These are phyloP conservation scores for Punctularia strigosozonata DNA, from an alignment of 768 basidiomycete species.

Conservation along the genomic window DNA sequence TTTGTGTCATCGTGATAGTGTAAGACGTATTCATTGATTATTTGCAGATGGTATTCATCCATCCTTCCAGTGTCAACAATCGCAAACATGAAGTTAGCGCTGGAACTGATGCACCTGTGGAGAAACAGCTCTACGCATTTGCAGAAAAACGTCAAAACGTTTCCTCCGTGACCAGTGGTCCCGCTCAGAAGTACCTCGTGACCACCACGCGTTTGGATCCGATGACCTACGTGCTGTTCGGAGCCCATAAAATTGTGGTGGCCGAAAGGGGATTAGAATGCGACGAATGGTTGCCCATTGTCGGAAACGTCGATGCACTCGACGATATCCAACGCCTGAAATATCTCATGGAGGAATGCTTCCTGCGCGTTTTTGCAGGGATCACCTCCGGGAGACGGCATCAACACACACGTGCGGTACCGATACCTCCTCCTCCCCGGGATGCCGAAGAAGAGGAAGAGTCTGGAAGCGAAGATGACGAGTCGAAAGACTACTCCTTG, in stretches of 20 bases:
- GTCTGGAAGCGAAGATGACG: slow-evolving; percentile 44
- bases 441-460: slow-evolving; percentile 40
- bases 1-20: background rate
- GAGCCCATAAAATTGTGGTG: slow-evolving; percentile 67
- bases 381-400: slow-evolving; percentile 39
- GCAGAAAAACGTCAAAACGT: slow-evolving; percentile 77
- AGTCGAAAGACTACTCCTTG: slow-evolving; percentile 37
- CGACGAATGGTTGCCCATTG: slow-evolving; percentile 83
- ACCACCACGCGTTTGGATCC: slow-evolving; percentile 80
- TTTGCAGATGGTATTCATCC: slow-evolving; percentile 59
- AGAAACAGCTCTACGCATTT: slow-evolving; percentile 75
- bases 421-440: slow-evolving; percentile 24
- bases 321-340: slow-evolving; percentile 82
- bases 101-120: slow-evolving; percentile 21
- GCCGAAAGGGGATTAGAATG: slow-evolving; percentile 69
- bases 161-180: slow-evolving; percentile 24
- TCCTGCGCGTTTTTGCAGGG: slow-evolving; percentile 87
- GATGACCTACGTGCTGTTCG: slow-evolving; percentile 84
- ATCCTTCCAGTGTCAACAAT: slow-evolving; percentile 79
- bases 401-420: slow-evolving; percentile 15
- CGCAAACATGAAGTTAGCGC: slow-evolving; percentile 37
- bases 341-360: slow-evolving; percentile 64
- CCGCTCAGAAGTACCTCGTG: slow-evolving; percentile 58
- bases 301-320: slow-evolving; percentile 59
- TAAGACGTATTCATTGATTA: slow-evolving; percentile 6